Evolutionary conservation across 73 alveolate species (phyloP), one percentile per base, ranked within the genome.

Genomic region (Paramecium sexaurelia): DNA sequence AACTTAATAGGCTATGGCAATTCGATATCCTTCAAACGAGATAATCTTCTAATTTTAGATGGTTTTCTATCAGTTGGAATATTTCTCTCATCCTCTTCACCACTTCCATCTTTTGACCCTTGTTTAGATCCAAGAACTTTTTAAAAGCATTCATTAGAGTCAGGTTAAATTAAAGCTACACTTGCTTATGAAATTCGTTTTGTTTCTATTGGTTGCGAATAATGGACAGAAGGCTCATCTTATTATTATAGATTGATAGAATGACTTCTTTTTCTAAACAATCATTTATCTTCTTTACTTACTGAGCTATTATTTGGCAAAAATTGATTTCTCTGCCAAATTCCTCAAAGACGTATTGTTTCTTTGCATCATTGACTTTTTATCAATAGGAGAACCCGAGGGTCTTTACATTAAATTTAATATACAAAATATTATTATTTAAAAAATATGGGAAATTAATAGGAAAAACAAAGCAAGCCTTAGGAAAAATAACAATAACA

Each of bases 51-150:
- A 61, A 61, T 26, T 9, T 32, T 61, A 11, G 39, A 29, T 0
- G 39, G 39, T 32, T 27, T 61, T 26, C 1, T 0, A 4, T 61
- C 83, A 24, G 13, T 10, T 3, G 9, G 47, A 29, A 32, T 11
- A 29, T 11, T 61, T 29, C 43, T 24, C 9, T 24, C 83, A 9
- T 29, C 83, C 26, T 61, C 83, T 61, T 61, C 83, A 11, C 39
- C 83, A 61, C 83, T 61, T 9, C 83, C 83, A 3, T 61, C 83
- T 61, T 61, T 61, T 26, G 83, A 61, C 10, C 47, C 83, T 15
- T 32, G n/a, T 61, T 61, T 61, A 29, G 83, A 61, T 61, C 83
- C 83, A 0, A 61, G 83, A 11, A 61, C 83, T 26, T 61, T 61
- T 61, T 61, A 61, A 61, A 61, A 61, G 45, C 83, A 61, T 29